A percentile compares a stretch with the other conserved stretches of the same genome.
These are phyloP conservation scores for Cyberlindnera mycetangii DNA, from an alignment of 805 yeast genomes.

Conservation along the genomic window DNA sequence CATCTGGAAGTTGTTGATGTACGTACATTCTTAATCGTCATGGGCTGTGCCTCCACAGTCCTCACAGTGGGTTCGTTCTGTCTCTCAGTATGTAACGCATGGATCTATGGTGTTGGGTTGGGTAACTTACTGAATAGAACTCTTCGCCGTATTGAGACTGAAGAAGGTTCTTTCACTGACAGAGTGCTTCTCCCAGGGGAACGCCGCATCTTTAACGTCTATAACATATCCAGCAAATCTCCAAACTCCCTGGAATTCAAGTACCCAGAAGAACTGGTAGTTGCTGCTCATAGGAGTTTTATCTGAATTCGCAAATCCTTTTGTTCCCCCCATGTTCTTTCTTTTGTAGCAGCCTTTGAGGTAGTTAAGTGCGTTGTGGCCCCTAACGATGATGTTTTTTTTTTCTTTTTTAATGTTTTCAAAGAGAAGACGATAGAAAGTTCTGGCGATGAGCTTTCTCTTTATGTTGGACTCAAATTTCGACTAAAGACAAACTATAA, in stretches of 20 bases:
- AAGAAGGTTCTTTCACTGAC: not conserved
- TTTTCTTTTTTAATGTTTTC: slow-evolving; percentile 1
- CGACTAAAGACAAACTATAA: not conserved
- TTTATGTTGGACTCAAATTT: not conserved
- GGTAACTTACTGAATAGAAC: slow-evolving; percentile 17
- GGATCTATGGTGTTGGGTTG: slow-evolving; percentile 9
- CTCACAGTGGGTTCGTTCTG: not conserved
- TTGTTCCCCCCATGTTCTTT: too few relatives aligned
- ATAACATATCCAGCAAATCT: not conserved
- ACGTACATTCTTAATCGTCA: not conserved
- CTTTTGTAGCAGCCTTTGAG: too few relatives aligned
- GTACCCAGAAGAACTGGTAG: slow-evolving; percentile 12
- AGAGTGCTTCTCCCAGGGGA: slow-evolving; percentile 3
- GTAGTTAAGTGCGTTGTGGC: not conserved
- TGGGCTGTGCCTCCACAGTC: not conserved
- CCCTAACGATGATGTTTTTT: not conserved
- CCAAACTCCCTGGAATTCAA: not conserved
- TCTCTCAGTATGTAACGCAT: slow-evolving; percentile 1
- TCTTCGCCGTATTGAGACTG: not conserved
- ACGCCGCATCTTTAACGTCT: slow-evolving; percentile 3
- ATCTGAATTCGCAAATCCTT: not conserved
- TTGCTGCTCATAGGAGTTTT: not conserved
- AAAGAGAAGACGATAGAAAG: not conserved
- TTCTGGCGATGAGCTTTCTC: not conserved
- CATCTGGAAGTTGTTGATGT: not conserved